A percentile compares a stretch with the other conserved stretches of the same genome.
Conservation (phyloP, 768 basidiomycete genomes). For the Panaeolus cyanescens region DNA sequence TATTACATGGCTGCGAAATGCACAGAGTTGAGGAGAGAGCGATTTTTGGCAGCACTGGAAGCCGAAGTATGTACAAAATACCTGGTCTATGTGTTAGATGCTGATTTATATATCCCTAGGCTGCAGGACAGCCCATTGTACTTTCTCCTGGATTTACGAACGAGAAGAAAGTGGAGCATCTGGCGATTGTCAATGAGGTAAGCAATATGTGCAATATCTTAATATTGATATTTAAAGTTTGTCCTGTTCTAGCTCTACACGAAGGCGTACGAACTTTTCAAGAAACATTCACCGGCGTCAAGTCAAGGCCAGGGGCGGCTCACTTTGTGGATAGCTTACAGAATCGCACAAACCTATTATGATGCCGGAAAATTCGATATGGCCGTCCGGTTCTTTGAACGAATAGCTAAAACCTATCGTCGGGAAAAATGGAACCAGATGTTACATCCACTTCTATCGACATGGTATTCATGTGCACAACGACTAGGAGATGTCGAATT, state of each 20-base stretch:
- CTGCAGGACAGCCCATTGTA: conserved; percentile 19
- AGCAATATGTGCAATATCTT: conserved; percentile 8
- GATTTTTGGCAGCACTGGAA: conserved; percentile 62
- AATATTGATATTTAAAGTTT: background rate
- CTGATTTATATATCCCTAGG: conserved; percentile 11
- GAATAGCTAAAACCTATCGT: conserved; percentile 88
- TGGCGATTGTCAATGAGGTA: conserved; percentile 82
- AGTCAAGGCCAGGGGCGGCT: conserved; percentile 70
- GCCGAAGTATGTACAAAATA: conserved; percentile 59
- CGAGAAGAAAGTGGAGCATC: conserved; percentile 92
- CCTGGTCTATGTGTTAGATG: too few relatives aligned
- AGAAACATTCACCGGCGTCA: conserved; percentile 58
- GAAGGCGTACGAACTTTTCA: conserved; percentile 92
- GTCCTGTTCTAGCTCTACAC: conserved; percentile 74
- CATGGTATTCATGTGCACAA: conserved; percentile 85
- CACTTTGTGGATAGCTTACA: conserved; percentile 88
- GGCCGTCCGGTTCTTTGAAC: conserved; percentile 91
- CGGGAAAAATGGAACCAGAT: conserved; percentile 79
- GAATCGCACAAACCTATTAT: conserved; percentile 87
- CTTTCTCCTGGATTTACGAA: conserved; percentile 77
- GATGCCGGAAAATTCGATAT: conserved; percentile 81
- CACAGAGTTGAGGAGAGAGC: conserved; percentile 72
- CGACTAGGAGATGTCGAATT: conserved; percentile 76
- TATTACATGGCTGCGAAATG: conserved; percentile 89
- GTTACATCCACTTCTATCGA: conserved; percentile 70